These are phyloP conservation scores for Hibiscus trionum DNA, from an alignment of 345 rosid species.

Conservation along the genomic window DNA sequence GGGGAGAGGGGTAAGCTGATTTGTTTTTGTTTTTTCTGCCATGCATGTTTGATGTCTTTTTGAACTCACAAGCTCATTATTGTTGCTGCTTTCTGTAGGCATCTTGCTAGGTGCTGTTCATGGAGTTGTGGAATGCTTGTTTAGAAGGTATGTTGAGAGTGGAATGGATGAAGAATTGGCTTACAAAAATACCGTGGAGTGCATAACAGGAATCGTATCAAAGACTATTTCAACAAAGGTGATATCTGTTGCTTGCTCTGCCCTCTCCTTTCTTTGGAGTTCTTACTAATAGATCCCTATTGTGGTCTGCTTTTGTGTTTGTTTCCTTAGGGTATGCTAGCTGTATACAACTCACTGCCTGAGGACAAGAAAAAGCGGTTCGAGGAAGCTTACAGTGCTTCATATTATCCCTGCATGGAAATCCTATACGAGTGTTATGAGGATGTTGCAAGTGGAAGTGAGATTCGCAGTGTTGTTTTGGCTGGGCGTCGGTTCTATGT, in stretches of 20 bases:
- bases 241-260: background rate
- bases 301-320: constrained; percentile 16
- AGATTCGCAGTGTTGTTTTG: constrained; percentile 38
- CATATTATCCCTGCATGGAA: constrained; percentile 57
- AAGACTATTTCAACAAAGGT: constrained; percentile 55
- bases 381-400: constrained; percentile 49
- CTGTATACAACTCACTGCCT: constrained; percentile 44
- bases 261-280: constrained; percentile 6
- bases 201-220: constrained; percentile 52
- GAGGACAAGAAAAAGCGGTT: constrained; percentile 43
- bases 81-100: constrained; percentile 23
- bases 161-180: constrained; percentile 53
- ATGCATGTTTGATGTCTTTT: background rate
- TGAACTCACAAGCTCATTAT: background rate
- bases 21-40: constrained; percentile 14
- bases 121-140: constrained; percentile 52
- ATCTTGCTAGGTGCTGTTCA: constrained; percentile 63
- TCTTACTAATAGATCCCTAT: constrained; percentile 8
- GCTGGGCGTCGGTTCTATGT: constrained; percentile 41
- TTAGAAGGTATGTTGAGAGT: constrained; percentile 46
- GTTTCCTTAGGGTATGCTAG: constrained; percentile 46
- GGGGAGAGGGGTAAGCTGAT: constrained; percentile 52
- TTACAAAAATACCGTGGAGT: constrained; percentile 59
- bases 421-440: constrained; percentile 49
- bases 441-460: constrained; percentile 41